Evolutionary conservation across 306 rosid species (phyloP).

Genomic region (barrel medic (Medicago truncatula)): DNA sequence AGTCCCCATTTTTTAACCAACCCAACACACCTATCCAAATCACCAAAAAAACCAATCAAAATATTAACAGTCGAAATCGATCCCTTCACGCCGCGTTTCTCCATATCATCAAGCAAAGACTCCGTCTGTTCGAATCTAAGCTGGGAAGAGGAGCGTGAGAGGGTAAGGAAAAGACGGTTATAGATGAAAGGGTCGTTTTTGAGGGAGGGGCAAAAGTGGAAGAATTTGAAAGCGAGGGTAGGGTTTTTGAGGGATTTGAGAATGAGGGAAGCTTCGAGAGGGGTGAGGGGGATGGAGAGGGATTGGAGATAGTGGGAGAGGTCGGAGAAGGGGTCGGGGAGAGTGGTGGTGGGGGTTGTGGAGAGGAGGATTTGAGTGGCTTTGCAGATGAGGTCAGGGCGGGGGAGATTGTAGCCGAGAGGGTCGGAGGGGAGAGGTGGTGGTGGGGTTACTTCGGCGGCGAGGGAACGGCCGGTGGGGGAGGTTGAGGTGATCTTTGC

Average conservation of each 20-base stretch:
- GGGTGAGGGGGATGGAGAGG: constrained; percentile 68
- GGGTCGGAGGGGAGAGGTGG: constrained; percentile 64
- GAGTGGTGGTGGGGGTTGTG: constrained; percentile 23
- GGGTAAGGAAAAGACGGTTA: constrained; percentile 79
- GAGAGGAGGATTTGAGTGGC: constrained; percentile 79
- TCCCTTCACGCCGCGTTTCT: constrained; percentile 53
- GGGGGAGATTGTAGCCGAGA: constrained; percentile 83
- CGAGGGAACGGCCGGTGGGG: constrained; percentile 70
- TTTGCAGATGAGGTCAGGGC: constrained; percentile 78
- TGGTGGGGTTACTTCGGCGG: constrained; percentile 71
- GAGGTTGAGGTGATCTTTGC: constrained; percentile 80
- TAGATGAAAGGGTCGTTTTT: constrained; percentile 79
- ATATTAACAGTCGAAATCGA: constrained; percentile 85
- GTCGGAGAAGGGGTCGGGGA: constrained; percentile 73
- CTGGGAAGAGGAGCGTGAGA: constrained; percentile 72
- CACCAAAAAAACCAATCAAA: constrained; percentile 67
- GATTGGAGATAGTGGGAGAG: constrained; percentile 70
- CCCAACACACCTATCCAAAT: constrained; percentile 57
- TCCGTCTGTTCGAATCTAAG: constrained; percentile 61
- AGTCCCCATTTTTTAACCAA: constrained; percentile 83
- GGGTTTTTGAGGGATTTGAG: constrained; percentile 72
- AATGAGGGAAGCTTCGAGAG: constrained; percentile 85
- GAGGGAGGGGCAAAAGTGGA: constrained; percentile 78
- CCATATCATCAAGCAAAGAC: constrained; percentile 65
- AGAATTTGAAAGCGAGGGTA: constrained; percentile 70